These are phyloP conservation scores for Podosphaera xanthii DNA, from an alignment of 2,329 filamentous ascomycete species.

Conservation along the genomic window DNA sequence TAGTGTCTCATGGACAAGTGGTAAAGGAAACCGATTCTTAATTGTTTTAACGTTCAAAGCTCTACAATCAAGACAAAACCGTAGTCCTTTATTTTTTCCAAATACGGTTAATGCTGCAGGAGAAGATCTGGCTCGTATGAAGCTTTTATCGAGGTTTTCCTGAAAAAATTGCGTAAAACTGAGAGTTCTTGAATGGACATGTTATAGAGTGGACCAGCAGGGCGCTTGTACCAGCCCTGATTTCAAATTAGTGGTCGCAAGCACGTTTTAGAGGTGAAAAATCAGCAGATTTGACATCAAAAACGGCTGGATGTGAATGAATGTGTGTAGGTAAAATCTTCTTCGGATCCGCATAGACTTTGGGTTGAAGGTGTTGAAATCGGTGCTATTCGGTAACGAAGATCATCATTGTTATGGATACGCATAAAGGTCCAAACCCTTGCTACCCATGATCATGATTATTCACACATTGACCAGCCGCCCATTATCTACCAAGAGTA, in stretches of 20 bases:
- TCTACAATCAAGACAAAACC: conserved; percentile 2
- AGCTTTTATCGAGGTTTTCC: conserved; percentile 2
- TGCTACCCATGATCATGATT: too few species aligned
- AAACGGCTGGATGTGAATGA: background rate
- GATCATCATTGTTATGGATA: too few species aligned
- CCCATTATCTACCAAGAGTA: too few species aligned
- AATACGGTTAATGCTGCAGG: background rate
- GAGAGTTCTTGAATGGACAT: background rate
- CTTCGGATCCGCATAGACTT: background rate
- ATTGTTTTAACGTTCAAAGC: conserved; percentile 1
- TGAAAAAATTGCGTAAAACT: background rate
- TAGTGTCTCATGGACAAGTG: background rate
- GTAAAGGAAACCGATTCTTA: conserved; percentile 1
- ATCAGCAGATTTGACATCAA: background rate
- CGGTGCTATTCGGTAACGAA: too few species aligned
- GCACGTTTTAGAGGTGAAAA: background rate
- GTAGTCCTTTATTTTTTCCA: background rate
- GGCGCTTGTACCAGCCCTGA: background rate
- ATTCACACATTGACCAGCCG: too few species aligned
- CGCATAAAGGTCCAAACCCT: too few species aligned
- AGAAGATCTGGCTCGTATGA: background rate
- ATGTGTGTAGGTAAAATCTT: background rate
- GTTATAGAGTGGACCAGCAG: background rate
- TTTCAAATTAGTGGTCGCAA: background rate
- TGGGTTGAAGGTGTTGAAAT: background rate